Base-by-base conservation (phyloP, 495 filamentous ascomycete species). In the Podospora appendiculata region DNA sequence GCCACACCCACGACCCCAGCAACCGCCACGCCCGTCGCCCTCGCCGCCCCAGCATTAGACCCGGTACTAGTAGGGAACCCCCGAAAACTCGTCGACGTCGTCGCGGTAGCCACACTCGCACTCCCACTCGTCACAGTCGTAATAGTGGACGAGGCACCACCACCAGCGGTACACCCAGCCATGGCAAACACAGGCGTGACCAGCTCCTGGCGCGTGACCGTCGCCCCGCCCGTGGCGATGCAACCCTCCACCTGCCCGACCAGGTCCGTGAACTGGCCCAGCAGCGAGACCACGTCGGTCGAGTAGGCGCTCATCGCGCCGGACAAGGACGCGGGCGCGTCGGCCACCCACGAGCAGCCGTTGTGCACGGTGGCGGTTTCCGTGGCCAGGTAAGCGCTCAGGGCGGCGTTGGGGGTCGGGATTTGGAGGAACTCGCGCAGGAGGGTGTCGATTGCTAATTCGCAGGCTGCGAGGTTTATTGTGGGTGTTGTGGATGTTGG, bases 321-420 rank as follows among this genome's bases (percentile, higher is more conserved):
- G 3, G 36, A 8, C 16, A 50, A 36, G 16, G 38, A 12, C 1
- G 2, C 10, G 10, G 48, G 48, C 38, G 35, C 39, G 48, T 50
- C 48, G 11, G 48, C 33, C 18, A 42, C 33, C 48, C 48, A 50
- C 9, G 11, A 8, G n/a, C 48, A 50, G 12, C 36, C 36, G 48
- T 50, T 16, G 17, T 10, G 6, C 33, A 50, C 48, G 4, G 36
- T 14, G 6, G n/a, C 36, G 16, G 48, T 42, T 16, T 50, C 48
- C 1, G 48, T 50, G 0, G 36, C 16, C 0, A 50, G 48, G 48
- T 18, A 50, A 6, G 36, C 19, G 36, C 17, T 13, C 4, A 50
- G 39, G 16, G 48, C 48, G 1, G 48, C 48, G 48, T 50, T 50
- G 48, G 48, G 48, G 16, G 48, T 50, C 14, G 48, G 48, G 8